A percentile compares a stretch with the other conserved stretches of the same genome.
These are phyloP conservation scores for Trametes cingulata DNA, from an alignment of 768 basidiomycete genomes.

Conservation along the genomic window DNA sequence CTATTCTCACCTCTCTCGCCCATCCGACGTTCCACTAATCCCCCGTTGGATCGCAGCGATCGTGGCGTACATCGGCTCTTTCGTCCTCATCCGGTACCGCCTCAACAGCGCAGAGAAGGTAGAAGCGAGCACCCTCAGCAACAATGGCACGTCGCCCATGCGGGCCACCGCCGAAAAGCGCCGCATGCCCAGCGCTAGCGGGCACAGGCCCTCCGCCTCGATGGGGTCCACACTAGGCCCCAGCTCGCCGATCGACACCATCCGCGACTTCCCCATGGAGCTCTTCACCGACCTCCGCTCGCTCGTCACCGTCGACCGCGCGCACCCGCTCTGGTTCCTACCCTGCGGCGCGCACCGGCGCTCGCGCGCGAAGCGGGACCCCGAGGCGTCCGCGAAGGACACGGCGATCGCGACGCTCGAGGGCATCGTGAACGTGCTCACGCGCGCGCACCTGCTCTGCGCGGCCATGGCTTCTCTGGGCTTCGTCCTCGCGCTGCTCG, in stretches of 20 bases:
- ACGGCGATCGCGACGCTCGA: conserved; percentile 8
- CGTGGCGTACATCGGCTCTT: conserved; percentile 55
- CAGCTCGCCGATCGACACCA: conserved; percentile 5
- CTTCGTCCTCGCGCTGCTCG: conserved; percentile 19
- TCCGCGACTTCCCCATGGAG: conserved; percentile 20
- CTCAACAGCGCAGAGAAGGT: conserved; percentile 48
- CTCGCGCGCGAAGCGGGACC: conserved; percentile 1
- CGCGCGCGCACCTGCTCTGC: conserved; percentile 24
- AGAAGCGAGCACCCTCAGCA: neutral
- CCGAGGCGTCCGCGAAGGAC: conserved; percentile 4
- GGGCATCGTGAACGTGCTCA: conserved; percentile 23
- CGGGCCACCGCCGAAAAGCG: neutral
- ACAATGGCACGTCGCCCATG: neutral
- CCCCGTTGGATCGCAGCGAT: conserved; percentile 33
- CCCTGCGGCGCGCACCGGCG: neutral
- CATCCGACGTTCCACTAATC: too few species aligned
- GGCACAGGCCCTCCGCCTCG: conserved; percentile 7
- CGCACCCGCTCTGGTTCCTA: conserved; percentile 22
- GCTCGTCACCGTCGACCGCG: conserved; percentile 24
- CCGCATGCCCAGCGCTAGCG: neutral
- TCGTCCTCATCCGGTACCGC: conserved; percentile 56
- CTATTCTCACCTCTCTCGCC: neutral
- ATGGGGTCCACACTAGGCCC: neutral
- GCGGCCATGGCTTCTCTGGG: conserved; percentile 23
- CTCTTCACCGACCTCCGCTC: conserved; percentile 21